These are phyloP conservation scores for Lactarius hengduanensis DNA, from an alignment of 768 basidiomycete genomes.

Conservation along the genomic window DNA sequence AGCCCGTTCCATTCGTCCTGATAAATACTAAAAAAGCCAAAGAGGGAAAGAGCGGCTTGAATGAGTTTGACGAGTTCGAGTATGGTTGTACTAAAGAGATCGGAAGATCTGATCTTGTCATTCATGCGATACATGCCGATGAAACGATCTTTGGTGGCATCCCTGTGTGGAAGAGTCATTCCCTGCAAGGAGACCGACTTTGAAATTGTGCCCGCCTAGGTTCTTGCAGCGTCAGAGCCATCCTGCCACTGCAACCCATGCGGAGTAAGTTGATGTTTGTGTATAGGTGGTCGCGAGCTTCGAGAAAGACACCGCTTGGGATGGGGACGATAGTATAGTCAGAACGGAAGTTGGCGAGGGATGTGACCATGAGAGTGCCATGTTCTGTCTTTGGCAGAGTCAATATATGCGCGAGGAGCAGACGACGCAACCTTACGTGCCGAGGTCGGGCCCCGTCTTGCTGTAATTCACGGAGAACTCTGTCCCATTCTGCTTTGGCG, in stretches of 20 bases:
- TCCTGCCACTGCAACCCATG: constrained; percentile 81
- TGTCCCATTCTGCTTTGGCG: constrained; percentile 57
- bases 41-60: constrained; percentile 68
- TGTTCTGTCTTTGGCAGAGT: constrained; percentile 48
- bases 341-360: constrained; percentile 82
- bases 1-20: constrained; percentile 55
- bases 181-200: constrained; percentile 4
- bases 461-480: constrained; percentile 57
- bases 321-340: constrained; percentile 84
- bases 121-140: constrained; percentile 63
- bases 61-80: constrained; percentile 75
- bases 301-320: constrained; percentile 65
- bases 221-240: constrained; percentile 73
- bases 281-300: constrained; percentile 65
- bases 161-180: constrained; percentile 42
- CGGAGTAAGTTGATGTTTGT: constrained; percentile 80
- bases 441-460: constrained; percentile 74
- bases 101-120: constrained; percentile 38
- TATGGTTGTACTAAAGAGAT: constrained; percentile 62
- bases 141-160: constrained; percentile 80
- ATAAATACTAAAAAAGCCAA: constrained; percentile 56
- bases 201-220: constrained; percentile 49
- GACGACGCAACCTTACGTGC: constrained; percentile 42
- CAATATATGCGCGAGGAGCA: constrained; percentile 13
- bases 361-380: constrained; percentile 77